These are phyloP conservation scores for Podosphaera aphanis DNA, from an alignment of 2,329 filamentous ascomycete genomes.

Conservation along the genomic window DNA sequence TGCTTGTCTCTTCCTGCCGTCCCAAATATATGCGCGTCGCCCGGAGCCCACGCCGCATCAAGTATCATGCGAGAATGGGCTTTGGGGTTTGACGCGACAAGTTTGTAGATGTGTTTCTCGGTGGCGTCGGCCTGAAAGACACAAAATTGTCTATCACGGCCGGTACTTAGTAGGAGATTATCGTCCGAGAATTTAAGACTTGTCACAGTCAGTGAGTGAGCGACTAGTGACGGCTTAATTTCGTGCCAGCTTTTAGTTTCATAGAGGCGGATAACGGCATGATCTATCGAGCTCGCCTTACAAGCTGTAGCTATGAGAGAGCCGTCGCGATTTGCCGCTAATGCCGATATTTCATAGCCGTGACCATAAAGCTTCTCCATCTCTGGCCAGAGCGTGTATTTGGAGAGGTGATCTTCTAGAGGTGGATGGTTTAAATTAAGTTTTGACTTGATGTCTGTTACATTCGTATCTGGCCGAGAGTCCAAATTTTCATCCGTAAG, in stretches of 20 bases:
- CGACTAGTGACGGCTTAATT: conserved; percentile 56
- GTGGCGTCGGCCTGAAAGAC: conserved; percentile 38
- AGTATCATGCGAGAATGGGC: conserved; percentile 86
- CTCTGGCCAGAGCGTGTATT: conserved; percentile 88
- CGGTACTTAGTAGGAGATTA: conserved; percentile 69
- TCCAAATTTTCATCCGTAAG: too few relatives aligned
- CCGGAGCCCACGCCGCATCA: conserved; percentile 56
- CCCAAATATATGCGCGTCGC: conserved; percentile 34
- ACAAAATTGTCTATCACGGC: conserved; percentile 76
- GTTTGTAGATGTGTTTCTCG: conserved; percentile 24
- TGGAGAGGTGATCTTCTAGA: conserved; percentile 68
- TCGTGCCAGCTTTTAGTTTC: conserved; percentile 76
- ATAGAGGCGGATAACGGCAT: conserved; percentile 82
- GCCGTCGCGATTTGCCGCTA: conserved; percentile 55
- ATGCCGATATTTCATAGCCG: conserved; percentile 83
- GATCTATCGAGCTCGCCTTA: conserved; percentile 75
- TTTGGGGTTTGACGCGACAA: conserved; percentile 48
- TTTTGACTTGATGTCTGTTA: conserved; percentile 32
- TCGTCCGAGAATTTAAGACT: conserved; percentile 57
- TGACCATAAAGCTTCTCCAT: conserved; percentile 93
- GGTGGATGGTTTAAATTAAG: conserved; percentile 52
- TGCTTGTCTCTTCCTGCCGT: conserved; percentile 80
- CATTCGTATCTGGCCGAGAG: conserved; percentile 11
- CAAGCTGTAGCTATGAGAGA: conserved; percentile 71
- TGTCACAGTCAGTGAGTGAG: conserved; percentile 70